Conservation (phyloP, 1,284 basidiomycete species). For the Heliocybe sulcata region DNA sequence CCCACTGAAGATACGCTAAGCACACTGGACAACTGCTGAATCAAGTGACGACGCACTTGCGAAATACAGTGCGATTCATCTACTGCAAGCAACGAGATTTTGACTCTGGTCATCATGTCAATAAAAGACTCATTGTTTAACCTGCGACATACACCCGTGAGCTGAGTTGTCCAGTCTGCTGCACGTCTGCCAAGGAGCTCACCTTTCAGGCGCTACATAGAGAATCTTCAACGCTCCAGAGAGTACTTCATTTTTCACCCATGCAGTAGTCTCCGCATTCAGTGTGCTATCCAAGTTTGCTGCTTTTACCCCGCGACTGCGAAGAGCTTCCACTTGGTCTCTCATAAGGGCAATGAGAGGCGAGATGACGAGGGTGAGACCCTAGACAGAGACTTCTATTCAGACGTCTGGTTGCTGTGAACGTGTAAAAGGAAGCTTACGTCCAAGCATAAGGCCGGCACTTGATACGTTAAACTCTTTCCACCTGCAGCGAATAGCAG, state of each 20-base stretch:
- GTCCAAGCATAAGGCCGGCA: constrained; percentile 52
- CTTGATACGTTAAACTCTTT: constrained; percentile 49
- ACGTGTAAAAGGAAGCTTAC: constrained; percentile 10
- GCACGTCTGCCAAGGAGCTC: constrained; percentile 10
- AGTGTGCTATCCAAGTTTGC: constrained; percentile 57
- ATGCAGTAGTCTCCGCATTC: constrained; percentile 20
- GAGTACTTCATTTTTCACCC: constrained; percentile 23
- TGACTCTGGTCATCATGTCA: constrained; percentile 38
- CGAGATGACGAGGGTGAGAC: constrained; percentile 65
- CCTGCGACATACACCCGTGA: constrained; percentile 34
- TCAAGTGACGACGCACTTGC: constrained; percentile 15
- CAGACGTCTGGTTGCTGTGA: background rate
- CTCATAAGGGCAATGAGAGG: constrained; percentile 40
- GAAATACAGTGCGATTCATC: constrained; percentile 69
- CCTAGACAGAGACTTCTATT: constrained; percentile 23
- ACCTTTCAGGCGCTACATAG: constrained; percentile 57
- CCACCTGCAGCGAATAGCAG: constrained; percentile 20
- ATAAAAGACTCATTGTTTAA: constrained; percentile 39
- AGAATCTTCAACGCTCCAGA: constrained; percentile 34
- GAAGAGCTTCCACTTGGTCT: constrained; percentile 52
- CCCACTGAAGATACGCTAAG: constrained; percentile 29
- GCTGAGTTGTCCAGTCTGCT: constrained; percentile 7
- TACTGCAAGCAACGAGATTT: constrained; percentile 61
- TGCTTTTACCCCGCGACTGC: constrained; percentile 45
- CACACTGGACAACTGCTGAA: too few relatives aligned